phyloP scores from a whole-genome alignment of 1,284 basidiomycete species.

The Ustilago trichophora region DNA sequence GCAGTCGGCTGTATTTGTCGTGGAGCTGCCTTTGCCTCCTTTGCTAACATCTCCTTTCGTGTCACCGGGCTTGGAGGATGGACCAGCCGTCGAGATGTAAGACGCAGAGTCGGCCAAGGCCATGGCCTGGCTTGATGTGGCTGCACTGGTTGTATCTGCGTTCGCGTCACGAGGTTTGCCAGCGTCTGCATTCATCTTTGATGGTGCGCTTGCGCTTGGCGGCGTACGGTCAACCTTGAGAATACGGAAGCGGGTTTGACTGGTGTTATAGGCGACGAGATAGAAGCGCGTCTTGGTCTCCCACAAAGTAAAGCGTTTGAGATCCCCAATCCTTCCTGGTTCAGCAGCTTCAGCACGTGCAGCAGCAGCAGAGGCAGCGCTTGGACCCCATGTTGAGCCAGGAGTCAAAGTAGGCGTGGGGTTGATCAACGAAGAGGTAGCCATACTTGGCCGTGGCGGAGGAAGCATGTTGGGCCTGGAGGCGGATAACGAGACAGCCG shows the following conservation, averaged over 20 bases:
- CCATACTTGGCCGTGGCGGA: constrained; percentile 34
- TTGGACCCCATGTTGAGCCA: constrained; percentile 44
- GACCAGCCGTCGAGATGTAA: neutral
- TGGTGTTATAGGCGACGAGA: constrained; percentile 61
- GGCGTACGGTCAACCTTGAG: constrained; percentile 63
- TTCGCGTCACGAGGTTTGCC: constrained; percentile 3
- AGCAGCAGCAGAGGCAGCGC: constrained; percentile 38
- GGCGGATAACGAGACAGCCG: constrained; percentile 34
- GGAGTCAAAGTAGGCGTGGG: constrained; percentile 41
- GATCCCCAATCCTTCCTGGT: constrained; percentile 51
- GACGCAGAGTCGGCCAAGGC: neutral
- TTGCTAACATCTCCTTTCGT: constrained; percentile 5
- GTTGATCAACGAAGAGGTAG: constrained; percentile 43
- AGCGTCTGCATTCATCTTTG: constrained; percentile 2
- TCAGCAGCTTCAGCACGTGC: constrained; percentile 45
- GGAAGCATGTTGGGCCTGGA: constrained; percentile 41
- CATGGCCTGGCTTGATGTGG: neutral
- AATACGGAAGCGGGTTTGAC: constrained; percentile 61
- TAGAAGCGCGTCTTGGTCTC: constrained; percentile 64
- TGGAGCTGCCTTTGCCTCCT: neutral
- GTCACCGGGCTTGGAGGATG: constrained; percentile 5
- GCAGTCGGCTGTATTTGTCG: constrained; percentile 12
- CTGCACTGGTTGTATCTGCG: neutral
- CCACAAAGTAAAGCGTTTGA: constrained; percentile 64
- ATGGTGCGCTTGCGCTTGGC: constrained; percentile 23